phyloP scores from a whole-genome alignment of 352 stramenopile genomes.

The Hyaloperonospora arabidopsidis region DNA sequence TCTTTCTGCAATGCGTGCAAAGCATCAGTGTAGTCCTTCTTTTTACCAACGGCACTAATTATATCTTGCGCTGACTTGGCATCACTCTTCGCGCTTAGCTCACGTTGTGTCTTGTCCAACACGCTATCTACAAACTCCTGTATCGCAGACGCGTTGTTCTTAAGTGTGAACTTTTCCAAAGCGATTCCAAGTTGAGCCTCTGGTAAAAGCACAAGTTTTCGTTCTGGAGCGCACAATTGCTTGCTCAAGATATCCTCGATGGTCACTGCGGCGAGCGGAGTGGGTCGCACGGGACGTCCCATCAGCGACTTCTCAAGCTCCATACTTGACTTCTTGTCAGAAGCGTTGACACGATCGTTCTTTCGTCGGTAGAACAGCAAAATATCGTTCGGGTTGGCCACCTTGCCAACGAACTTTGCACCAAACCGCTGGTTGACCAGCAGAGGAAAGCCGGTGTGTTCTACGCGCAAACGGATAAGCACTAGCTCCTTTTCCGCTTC shows the following conservation, averaged over 20 bases:
- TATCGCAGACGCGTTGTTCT: constrained; percentile 72
- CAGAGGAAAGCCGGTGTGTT: constrained; percentile 84
- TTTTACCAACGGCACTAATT: constrained; percentile 53
- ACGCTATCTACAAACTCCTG: constrained; percentile 68
- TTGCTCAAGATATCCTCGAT: constrained; percentile 74
- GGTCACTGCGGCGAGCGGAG: constrained; percentile 54
- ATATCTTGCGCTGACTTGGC: constrained; percentile 59
- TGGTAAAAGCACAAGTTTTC: constrained; percentile 70
- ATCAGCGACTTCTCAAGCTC: constrained; percentile 30
- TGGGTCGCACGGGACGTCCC: constrained; percentile 45
- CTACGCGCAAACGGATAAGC: constrained; percentile 79
- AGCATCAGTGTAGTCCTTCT: constrained; percentile 50
- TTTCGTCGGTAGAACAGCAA: constrained; percentile 75
- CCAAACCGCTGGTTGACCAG: constrained; percentile 86
- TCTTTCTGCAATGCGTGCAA: constrained; percentile 46
- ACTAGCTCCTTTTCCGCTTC: constrained; percentile 43
- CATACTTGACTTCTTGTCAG: constrained; percentile 35
- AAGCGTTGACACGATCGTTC: constrained; percentile 39
- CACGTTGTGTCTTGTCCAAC: constrained; percentile 62
- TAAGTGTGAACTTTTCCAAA: constrained; percentile 74
- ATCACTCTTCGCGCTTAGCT: constrained; percentile 41
- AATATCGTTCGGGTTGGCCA: constrained; percentile 86
- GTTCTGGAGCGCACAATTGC: constrained; percentile 53
- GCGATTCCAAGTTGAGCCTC: constrained; percentile 58
- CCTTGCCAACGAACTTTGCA: constrained; percentile 70